A percentile compares a stretch with the other conserved stretches of the same genome.
phyloP scores from a whole-genome alignment of 2,329 filamentous ascomycete genomes.

The Monosporascus sp. region DNA sequence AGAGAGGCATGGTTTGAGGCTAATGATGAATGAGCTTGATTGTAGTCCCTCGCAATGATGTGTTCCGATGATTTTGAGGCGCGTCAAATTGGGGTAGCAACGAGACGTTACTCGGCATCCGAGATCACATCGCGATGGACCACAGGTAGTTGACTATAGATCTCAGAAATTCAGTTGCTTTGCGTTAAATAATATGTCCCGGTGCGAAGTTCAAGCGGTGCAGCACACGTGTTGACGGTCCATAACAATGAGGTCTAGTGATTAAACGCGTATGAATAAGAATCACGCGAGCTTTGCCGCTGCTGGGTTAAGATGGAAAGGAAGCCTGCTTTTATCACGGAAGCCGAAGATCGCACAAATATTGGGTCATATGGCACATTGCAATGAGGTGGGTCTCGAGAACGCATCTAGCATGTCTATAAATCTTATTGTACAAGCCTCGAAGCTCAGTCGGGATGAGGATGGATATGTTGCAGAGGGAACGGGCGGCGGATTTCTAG shows the following conservation, averaged over 20 bases:
- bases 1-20: background rate
- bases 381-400: no score
- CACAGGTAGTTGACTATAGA: conserved; percentile 20
- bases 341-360: no score
- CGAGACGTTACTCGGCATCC: background rate
- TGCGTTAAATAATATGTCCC: conserved; percentile 1
- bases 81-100: background rate
- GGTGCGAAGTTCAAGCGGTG: background rate
- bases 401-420: no score
- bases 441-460: no score
- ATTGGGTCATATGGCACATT: no score
- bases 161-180: conserved; percentile 17
- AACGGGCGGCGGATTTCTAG: no score
- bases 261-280: no score
- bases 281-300: no score
- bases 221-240: background rate
- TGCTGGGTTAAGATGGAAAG: no score
- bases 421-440: no score
- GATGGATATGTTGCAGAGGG: no score
- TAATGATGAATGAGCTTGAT: background rate
- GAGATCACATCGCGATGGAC: background rate
- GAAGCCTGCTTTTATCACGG: no score
- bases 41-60: background rate
- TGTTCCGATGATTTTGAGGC: background rate
- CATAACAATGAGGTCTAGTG: background rate